Conservation (phyloP, 306 rosid genomes). For the Amphicarpaea edgeworthii region DNA sequence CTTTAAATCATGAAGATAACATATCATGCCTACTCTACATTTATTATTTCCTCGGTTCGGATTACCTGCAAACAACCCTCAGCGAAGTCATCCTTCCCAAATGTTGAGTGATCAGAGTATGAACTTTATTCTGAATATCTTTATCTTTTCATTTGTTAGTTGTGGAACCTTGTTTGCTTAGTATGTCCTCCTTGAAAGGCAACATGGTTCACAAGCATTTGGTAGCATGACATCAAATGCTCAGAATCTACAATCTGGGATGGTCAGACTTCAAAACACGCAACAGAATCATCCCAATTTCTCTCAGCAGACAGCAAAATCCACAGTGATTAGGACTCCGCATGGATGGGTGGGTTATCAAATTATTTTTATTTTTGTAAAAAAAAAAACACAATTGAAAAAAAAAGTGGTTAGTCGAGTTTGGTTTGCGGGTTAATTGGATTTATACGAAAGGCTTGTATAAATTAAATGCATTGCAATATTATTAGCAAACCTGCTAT, state of each 20-base stretch:
- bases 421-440: not conserved
- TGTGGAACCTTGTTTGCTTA: not conserved
- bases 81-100: slow-evolving; percentile 83
- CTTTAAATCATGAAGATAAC: slow-evolving; percentile 28
- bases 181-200: slow-evolving; percentile 33
- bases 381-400: not conserved
- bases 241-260: slow-evolving; percentile 79
- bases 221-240: slow-evolving; percentile 76
- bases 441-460: not conserved
- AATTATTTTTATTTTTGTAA: slow-evolving; percentile 16
- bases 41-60: slow-evolving; percentile 58
- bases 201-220: slow-evolving; percentile 72
- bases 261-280: slow-evolving; percentile 75
- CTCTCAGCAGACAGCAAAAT: slow-evolving; percentile 88
- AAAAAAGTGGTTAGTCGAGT: not conserved
- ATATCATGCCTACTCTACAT: slow-evolving; percentile 40
- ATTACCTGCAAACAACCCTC: slow-evolving; percentile 82
- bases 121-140: slow-evolving; percentile 41
- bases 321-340: slow-evolving; percentile 56
- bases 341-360: slow-evolving; percentile 12
- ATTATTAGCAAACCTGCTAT: not conserved
- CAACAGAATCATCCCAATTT: slow-evolving; percentile 84
- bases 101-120: slow-evolving; percentile 89
- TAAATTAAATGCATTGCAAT: not conserved
- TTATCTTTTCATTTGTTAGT: not conserved